These are phyloP conservation scores for Vachellia collinsii DNA, from an alignment of 306 rosid genomes.

Conservation along the genomic window DNA sequence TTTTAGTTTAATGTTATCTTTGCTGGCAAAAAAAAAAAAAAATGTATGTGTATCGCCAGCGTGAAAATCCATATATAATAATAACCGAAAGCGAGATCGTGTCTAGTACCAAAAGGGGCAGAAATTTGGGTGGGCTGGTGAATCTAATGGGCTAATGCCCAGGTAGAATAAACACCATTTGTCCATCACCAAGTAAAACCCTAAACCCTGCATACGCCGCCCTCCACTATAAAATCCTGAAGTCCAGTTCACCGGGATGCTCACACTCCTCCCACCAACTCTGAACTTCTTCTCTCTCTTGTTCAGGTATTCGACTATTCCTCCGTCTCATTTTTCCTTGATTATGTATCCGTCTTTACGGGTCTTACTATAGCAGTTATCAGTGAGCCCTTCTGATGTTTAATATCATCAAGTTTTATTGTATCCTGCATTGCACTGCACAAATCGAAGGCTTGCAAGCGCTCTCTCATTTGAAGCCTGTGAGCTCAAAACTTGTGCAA, in stretches of 20 bases:
- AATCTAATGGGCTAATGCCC: not conserved
- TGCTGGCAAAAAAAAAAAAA: too few species aligned
- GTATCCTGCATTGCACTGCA: constrained; percentile 37
- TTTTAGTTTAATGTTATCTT: too few species aligned
- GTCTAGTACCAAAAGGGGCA: too few species aligned
- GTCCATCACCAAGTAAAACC: constrained; percentile 34
- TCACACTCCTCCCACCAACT: not conserved
- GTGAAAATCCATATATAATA: not conserved
- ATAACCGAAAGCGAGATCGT: too few species aligned
- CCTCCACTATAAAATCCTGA: not conserved
- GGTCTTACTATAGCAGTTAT: not conserved
- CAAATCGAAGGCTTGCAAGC: constrained; percentile 77
- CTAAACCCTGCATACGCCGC: constrained; percentile 46
- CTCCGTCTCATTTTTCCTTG: too few species aligned
- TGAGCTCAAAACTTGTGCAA: constrained; percentile 42
- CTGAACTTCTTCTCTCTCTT: not conserved
- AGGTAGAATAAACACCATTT: not conserved
- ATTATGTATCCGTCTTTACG: not conserved
- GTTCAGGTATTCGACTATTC: constrained; percentile 14
- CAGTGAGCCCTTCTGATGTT: not conserved
- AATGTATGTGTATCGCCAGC: too few species aligned
- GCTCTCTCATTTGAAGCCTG: constrained; percentile 25
- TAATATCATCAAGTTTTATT: not conserved
- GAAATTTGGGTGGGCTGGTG: not conserved
- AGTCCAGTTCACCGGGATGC: not conserved